These are phyloP conservation scores for Daedalea quercina DNA, from an alignment of 768 basidiomycete genomes.

Conservation along the genomic window DNA sequence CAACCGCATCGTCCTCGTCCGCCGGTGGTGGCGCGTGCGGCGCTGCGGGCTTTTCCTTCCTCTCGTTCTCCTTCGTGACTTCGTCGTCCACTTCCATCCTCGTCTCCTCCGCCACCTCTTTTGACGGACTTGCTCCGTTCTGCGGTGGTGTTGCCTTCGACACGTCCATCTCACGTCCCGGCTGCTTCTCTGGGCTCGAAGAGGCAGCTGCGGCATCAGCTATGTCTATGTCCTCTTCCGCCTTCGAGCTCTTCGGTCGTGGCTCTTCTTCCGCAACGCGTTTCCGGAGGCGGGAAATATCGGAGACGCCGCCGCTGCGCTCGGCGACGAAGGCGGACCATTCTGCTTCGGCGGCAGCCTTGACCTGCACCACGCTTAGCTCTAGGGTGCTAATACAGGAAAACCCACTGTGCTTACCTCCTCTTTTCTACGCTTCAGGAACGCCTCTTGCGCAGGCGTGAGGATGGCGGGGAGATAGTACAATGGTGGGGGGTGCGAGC, in stretches of 20 bases:
- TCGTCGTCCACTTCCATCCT: constrained; percentile 28
- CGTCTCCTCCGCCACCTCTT: not conserved
- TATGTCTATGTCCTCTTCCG: constrained; percentile 24
- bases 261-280: constrained; percentile 63
- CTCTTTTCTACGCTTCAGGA: constrained; percentile 52
- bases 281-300: constrained; percentile 54
- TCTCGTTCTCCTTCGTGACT: constrained; percentile 17
- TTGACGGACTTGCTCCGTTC: not conserved
- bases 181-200: constrained; percentile 6
- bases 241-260: constrained; percentile 35
- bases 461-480: constrained; percentile 73
- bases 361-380: constrained; percentile 34
- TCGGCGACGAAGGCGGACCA: constrained; percentile 62
- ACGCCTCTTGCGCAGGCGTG: constrained; percentile 62
- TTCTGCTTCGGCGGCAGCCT: constrained; percentile 59
- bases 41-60: constrained; percentile 33
- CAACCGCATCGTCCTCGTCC: constrained; percentile 77
- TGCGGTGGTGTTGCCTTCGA: not conserved
- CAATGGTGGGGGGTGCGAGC: constrained; percentile 68
- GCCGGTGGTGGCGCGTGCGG: constrained; percentile 49
- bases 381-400: not conserved
- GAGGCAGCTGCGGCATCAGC: constrained; percentile 11
- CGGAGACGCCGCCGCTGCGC: constrained; percentile 48
- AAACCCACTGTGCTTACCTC: constrained; percentile 37
- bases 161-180: not conserved